Percentiles rank a stretch among this genome's conserved stretches.
Conservation (phyloP, 495 filamentous ascomycete genomes). For the Tuber microsphaerosporum region DNA sequence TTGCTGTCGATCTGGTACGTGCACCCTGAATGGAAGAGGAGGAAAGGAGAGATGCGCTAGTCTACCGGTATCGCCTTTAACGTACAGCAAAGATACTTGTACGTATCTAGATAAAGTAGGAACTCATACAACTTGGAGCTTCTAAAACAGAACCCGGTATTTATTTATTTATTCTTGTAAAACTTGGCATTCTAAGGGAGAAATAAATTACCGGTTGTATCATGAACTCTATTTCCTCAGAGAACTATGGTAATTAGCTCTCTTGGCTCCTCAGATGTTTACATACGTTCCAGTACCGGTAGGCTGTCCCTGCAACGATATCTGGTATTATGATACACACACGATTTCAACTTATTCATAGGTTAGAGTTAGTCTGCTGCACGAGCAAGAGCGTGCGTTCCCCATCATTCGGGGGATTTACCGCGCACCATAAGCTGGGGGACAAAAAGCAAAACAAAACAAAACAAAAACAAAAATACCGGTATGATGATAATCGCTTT, state of each 20-base stretch:
- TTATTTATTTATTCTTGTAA: no score
- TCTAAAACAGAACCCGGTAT: neutral
- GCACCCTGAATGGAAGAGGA: neutral
- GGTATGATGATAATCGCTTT: no score
- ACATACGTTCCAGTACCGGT: no score
- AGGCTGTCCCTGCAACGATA: neutral
- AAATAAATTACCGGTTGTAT: neutral
- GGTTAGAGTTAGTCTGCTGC: constrained; percentile 16
- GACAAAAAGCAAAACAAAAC: neutral
- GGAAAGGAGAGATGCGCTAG: neutral
- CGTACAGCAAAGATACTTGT: neutral
- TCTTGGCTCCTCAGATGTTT: neutral
- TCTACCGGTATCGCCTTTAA: neutral
- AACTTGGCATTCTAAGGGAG: neutral
- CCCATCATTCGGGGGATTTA: constrained; percentile 28
- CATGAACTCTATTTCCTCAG: no score
- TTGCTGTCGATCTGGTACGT: neutral
- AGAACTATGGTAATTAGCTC: no score
- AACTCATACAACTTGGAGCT: neutral
- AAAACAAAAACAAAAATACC: neutral
- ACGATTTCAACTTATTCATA: constrained; percentile 7
- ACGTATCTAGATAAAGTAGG: neutral
- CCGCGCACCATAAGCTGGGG: constrained; percentile 6
- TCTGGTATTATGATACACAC: neutral
- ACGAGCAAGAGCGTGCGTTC: constrained; percentile 17